Base-by-base conservation (phyloP, 257 asterid genomes). In the Anisodus acutangulus region DNA sequence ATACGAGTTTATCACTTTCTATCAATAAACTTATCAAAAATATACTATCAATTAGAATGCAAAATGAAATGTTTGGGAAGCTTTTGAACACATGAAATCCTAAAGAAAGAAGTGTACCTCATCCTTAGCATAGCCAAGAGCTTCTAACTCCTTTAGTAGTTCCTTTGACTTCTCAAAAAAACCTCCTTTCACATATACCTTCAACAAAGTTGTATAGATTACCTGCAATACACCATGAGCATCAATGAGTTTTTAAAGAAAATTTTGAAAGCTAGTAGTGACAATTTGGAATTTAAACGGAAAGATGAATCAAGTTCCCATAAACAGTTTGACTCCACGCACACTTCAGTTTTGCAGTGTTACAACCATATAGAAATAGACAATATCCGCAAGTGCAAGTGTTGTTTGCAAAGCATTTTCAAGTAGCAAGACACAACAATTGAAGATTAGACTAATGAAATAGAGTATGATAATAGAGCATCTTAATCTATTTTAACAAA, bases 141-240 rank as follows among this genome's bases (percentile, higher is more conserved):
- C 88, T 85, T 93, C 93, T 90, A 96, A 87, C 87, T 96, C 97
- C 86, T 87, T 87, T 81, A 96, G 85, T 53, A 96, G 89, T 88
- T 89, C 92, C 87, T 97, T 93, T 76, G 99, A 91, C 90, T 93
- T 94, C 85, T 92, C 98, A 90, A 94, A 93, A 88, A 94, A 90
- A 71, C 94, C 92, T 64, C 95, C 91, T 89, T 88, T 94, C 80
- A 92, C 98, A 83, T 93, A 93, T 82, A 93, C 99, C 87, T 96
- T 96, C 85, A 96, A 90, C 84, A 93, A 88, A 88, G 99, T 96
- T 57, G 98, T 93, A 58, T 93, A 85, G 85, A 90, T 88, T 82
- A 96, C 97, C 99, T 96, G 98, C 86, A 93, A 55, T 81, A 35
- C 58, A 63, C 8, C 8, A 59, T 22, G 53, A 78, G 15, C 43